Conservation (phyloP, 805 yeast genomes). For the Candida nanaspora region DNA sequence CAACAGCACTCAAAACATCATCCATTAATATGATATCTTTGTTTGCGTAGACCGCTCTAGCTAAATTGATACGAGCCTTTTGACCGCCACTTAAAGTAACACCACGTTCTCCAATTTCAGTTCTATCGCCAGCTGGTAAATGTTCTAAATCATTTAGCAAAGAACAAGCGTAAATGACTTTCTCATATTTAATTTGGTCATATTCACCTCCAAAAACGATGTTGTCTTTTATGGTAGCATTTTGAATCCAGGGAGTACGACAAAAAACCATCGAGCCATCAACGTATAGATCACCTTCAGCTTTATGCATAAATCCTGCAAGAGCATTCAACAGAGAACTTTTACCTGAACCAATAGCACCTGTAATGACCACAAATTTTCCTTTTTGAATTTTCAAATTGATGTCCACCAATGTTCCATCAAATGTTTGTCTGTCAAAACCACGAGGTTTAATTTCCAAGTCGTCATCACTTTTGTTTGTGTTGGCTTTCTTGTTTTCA, state of each 20-base stretch:
- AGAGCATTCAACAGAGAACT: conserved; percentile 65
- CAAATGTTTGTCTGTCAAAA: background rate
- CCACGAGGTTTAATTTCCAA: background rate
- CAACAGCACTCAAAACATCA: conserved; percentile 77
- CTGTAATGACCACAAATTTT: conserved; percentile 66
- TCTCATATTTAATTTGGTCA: conserved; percentile 43
- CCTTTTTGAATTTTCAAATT: conserved; percentile 43
- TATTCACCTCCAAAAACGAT: conserved; percentile 58
- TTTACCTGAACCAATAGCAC: conserved; percentile 79
- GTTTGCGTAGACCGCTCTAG: conserved; percentile 69
- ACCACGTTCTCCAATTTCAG: conserved; percentile 84
- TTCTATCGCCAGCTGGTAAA: conserved; percentile 67
- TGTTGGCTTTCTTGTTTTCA: background rate
- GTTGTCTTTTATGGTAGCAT: conserved; percentile 70
- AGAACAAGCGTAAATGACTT: conserved; percentile 59
- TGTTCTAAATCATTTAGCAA: conserved; percentile 56
- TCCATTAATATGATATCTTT: conserved; percentile 63
- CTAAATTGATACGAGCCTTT: conserved; percentile 72
- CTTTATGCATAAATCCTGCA: conserved; percentile 61
- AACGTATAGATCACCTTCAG: conserved; percentile 41
- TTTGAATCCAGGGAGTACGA: conserved; percentile 81
- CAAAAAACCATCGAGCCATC: conserved; percentile 45
- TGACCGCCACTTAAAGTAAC: conserved; percentile 87
- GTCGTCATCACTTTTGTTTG: no score
- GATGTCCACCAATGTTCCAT: background rate